Evolutionary conservation across 805 yeast genomes (phyloP), one percentile per base, ranked within the genome.

Genomic region (Tetrapisispora pingtungensis): DNA sequence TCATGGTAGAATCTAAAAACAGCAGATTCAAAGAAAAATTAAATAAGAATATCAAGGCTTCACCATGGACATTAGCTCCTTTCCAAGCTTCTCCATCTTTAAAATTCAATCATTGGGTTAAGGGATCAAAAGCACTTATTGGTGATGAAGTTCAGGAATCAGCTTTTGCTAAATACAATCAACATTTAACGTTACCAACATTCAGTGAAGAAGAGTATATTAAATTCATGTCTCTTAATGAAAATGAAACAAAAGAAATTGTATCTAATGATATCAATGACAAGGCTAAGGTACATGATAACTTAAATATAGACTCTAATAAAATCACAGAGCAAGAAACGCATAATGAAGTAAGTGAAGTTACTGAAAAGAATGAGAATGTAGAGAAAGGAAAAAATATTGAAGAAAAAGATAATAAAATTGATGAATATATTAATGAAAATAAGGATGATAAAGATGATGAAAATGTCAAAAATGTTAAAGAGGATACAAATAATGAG

Each of bases 21-120:
- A 63, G 66, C n/a, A 66, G 77, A 49, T 80, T 80, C 57, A 82
- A 81, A 50, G 85, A 80, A 47, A 74, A 78, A 52, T 70, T 85
- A 42, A 77, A 77, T 46, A 70, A 77, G 53, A 67, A 67, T 36
- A 71, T 74, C 17, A 81, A 78, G 48, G 82, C 86, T 0, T 74
- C 93, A 0, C 88, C 96, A 0, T 93, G 99, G 99, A 73, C 77
- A 1, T 70, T 77, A 63, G 73, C 74, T 17, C 66, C 70, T 4
- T 93, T 90, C 58, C 71, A 67, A 36, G 78, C 78, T 49, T 65
- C 65, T 7, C 72, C 79, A 0, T 65, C 66, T 5, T 77, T 80
- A 22, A 68, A 66, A 35, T 69, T 90, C 34, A 68, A 70, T 46
- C 97, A 93, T 64, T 93, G 98, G 97, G 89, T 80, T 2, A 79